Evolutionary conservation across 805 yeast species (phyloP).

Genomic region (Candida lessepsii): DNA sequence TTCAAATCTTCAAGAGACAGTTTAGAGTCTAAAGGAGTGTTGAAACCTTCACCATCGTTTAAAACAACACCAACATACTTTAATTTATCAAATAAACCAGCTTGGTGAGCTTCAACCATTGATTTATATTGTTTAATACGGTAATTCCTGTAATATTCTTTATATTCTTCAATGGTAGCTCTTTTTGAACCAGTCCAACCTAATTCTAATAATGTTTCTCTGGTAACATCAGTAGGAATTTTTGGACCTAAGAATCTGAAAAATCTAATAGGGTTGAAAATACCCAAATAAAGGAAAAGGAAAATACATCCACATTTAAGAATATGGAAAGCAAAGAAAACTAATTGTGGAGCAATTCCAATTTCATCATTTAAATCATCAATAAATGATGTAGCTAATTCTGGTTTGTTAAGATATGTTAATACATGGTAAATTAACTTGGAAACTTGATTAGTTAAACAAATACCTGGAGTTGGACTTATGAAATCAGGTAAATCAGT

Average conservation of each 20-base stretch:
- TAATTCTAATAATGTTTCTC: constrained; percentile 57
- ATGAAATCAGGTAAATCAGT: constrained; percentile 88
- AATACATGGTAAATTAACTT: constrained; percentile 22
- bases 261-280: constrained; percentile 66
- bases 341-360: constrained; percentile 51
- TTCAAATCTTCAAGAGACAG: constrained; percentile 21
- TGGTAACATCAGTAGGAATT: constrained; percentile 35
- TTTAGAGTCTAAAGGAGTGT: constrained; percentile 50
- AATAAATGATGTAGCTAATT: constrained; percentile 46
- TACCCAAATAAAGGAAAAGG: constrained; percentile 61
- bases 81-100: constrained; percentile 64
- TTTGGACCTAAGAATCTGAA: constrained; percentile 30
- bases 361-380: constrained; percentile 47
- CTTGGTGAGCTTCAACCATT: constrained; percentile 69
- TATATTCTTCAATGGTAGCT: constrained; percentile 67
- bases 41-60: constrained; percentile 81
- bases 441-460: constrained; percentile 62
- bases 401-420: constrained; percentile 33
- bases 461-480: constrained; percentile 90
- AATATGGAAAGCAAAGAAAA: constrained; percentile 72
- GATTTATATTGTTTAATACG: constrained; percentile 71
- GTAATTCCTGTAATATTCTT: constrained; percentile 62
- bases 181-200: constrained; percentile 97
- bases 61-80: constrained; percentile 60
- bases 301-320: constrained; percentile 59